Evolutionary conservation across 1,284 basidiomycete genomes (phyloP).

Genomic region (Volvariella surrecta): DNA sequence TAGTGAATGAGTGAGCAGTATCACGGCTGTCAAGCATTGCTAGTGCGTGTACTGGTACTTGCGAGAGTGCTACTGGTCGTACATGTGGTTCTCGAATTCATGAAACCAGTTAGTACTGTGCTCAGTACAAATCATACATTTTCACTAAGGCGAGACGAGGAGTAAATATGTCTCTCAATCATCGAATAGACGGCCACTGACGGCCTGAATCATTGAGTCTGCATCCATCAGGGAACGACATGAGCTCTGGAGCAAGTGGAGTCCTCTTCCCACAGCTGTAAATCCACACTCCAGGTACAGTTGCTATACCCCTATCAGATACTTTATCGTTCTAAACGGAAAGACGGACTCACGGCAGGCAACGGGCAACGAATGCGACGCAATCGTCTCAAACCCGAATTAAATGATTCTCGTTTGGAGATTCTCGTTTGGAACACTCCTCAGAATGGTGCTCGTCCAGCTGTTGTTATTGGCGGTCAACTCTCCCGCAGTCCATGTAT

Average conservation of each 20-base stretch:
- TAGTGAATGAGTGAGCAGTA: too few relatives aligned
- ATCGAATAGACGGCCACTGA: constrained; percentile 16
- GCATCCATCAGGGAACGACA: constrained; percentile 43
- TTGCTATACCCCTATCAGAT: constrained; percentile 24
- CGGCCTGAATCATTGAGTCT: constrained; percentile 35
- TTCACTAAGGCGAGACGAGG: too few relatives aligned
- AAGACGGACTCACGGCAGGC: constrained; percentile 20
- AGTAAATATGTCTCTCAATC: not conserved
- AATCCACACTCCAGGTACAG: constrained; percentile 49
- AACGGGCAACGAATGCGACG: constrained; percentile 45
- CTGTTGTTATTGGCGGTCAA: constrained; percentile 46
- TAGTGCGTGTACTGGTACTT: too few relatives aligned
- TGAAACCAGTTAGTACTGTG: too few relatives aligned
- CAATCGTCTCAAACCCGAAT: constrained; percentile 51
- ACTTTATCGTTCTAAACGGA: not conserved
- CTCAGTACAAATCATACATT: too few relatives aligned
- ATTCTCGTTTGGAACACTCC: constrained; percentile 37
- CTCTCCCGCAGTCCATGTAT: constrained; percentile 39
- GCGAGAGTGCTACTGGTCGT: too few relatives aligned
- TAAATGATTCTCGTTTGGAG: constrained; percentile 42
- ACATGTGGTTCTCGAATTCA: too few relatives aligned
- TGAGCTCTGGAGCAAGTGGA: constrained; percentile 35
- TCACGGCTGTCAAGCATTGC: too few relatives aligned
- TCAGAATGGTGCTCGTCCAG: constrained; percentile 49
- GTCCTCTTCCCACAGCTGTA: constrained; percentile 35